Base-by-base conservation (phyloP, 164 flowering plant species). In the Nelumbo lutea region DNA sequence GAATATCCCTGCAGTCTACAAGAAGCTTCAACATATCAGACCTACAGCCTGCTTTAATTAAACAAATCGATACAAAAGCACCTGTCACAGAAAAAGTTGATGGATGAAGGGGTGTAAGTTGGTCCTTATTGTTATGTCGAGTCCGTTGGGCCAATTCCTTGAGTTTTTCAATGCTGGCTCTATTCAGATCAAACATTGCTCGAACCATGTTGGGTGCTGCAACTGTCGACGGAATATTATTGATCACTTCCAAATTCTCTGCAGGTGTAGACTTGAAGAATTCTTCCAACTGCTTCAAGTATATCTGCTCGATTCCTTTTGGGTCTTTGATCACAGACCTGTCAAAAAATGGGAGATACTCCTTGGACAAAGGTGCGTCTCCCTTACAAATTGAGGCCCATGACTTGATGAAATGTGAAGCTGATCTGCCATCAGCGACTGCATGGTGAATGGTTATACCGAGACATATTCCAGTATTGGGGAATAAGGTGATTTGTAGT, bases 11-110 rank as follows among this genome's bases (percentile, higher is more conserved):
- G 43, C 79, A 72, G 42, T 82, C 87, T 1, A 78, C 85, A 0
- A 59, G 50, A 0, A 15, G 44, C 48, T 62, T 68, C 45, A 9
- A 41, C 8, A 11, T 15, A 44, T 9, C 50, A 10, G 11, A 8
- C 1, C 1, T 42, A 10, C 27, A 46, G 5, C 61, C 61, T 1
- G 78, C 69, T 57, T 78, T 83, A 6, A 72, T 51, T 55, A 81
- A 6, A 46, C 88, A 82, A 15, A 62, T 72, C 88, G 89, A 83
- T 2, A 73, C 63, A 27, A 71, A 77, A 0, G 88, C 85, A 14
- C 79, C 76, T 1, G 68, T 59, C 0, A 77, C 71, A 3, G 72
- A 73, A 43, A 77, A 87, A 0, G 82, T 63, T 0, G 88, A 81
- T 10, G 69, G 14, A 48, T 73, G 72, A 1, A 63, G 9, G 0